Evolutionary conservation across 176 grass and related monocot genomes (phyloP).

Genomic region (Ampelocalamus luodianensis): DNA sequence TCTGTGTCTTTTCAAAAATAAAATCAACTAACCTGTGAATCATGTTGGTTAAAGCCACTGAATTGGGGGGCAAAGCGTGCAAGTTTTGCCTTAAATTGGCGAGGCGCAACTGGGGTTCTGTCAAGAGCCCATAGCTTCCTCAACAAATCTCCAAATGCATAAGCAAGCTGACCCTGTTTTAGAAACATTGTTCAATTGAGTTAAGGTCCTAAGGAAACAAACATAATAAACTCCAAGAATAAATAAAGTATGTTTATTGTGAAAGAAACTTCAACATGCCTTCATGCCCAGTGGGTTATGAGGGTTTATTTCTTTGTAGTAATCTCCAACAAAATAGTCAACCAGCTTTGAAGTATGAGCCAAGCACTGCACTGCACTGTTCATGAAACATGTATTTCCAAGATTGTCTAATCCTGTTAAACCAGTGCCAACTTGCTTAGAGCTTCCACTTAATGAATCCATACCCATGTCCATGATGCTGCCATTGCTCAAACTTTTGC

Average conservation of each 20-base stretch:
- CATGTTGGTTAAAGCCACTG: conserved; percentile 94
- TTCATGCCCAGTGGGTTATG: conserved; percentile 83
- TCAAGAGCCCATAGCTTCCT: conserved; percentile 85
- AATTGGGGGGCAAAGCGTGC: conserved; percentile 92
- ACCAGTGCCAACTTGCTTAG: conserved; percentile 69
- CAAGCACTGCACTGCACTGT: conserved; percentile 95
- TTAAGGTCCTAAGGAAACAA: conserved; percentile 4
- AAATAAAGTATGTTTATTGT: conserved; percentile 29
- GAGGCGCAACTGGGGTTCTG: conserved; percentile 67
- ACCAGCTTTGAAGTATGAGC: conserved; percentile 88
- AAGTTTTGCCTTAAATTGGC: conserved; percentile 80
- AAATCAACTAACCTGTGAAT: conserved; percentile 77
- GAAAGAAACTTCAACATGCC: conserved; percentile 50
- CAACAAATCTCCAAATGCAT: conserved; percentile 90
- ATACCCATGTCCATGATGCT: conserved; percentile 39
- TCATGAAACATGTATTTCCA: conserved; percentile 99
- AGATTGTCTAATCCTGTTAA: conserved; percentile 89
- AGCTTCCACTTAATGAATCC: conserved; percentile 58
- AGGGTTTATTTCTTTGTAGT: conserved; percentile 76
- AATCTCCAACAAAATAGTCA: conserved; percentile 90
- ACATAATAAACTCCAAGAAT: not conserved
- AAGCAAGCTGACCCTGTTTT: conserved; percentile 84
- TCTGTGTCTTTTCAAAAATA: conserved; percentile 2
- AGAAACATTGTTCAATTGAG: conserved; percentile 35
- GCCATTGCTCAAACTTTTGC: conserved; percentile 61